Evolutionary conservation across 2,329 filamentous ascomycete species (phyloP), one percentile per base, ranked within the genome.

Genomic region (Arthrobotrys musiformis): DNA sequence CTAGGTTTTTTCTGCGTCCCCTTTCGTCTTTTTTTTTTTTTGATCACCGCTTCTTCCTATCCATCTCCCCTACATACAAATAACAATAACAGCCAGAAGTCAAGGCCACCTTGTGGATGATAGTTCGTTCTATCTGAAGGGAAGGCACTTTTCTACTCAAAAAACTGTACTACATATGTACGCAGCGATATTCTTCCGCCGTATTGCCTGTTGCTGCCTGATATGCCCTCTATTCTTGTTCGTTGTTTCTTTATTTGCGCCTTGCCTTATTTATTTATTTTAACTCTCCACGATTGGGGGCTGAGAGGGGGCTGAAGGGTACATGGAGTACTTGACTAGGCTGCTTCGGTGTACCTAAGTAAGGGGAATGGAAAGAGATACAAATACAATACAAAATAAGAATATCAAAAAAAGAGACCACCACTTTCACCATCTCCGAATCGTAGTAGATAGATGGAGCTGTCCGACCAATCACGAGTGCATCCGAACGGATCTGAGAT

Each of bases 41-140:
- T 52, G n/a, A 52, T 17, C 13, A 48, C 13, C 26, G 5, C 19
- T 46, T 37, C 19, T 46, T 11, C 33, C 15, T 30, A 15, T 28
- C 30, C 46, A 48, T 54, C 60, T 50, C 52, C 52, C 54, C 54
- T 58, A 58, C 33, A 40, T 26, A 58, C 54, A 58, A 52, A 58
- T 26, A 58, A 58, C 52, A 40, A 33, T 58, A 58, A 40, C 54
- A 58, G 50, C 4, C 28, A 40, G 33, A 24, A 37, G 33, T 46
- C 22, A 22, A 35, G 28, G 17, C 15, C 2, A 33, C 6, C 24
- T 15, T 30, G 5, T 6, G n/a, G n/a, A 52, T 30, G 26, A 52
- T 28, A 28, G 48, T 52, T 17, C 15, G 1, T 6, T n/a, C 50
- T 56, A 35, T 33, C 9, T 9, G 22, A 54, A 17, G n/a, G 11